These are phyloP conservation scores for Ceratobasidium sp. DNA, from an alignment of 1,284 basidiomycete species.

Conservation along the genomic window DNA sequence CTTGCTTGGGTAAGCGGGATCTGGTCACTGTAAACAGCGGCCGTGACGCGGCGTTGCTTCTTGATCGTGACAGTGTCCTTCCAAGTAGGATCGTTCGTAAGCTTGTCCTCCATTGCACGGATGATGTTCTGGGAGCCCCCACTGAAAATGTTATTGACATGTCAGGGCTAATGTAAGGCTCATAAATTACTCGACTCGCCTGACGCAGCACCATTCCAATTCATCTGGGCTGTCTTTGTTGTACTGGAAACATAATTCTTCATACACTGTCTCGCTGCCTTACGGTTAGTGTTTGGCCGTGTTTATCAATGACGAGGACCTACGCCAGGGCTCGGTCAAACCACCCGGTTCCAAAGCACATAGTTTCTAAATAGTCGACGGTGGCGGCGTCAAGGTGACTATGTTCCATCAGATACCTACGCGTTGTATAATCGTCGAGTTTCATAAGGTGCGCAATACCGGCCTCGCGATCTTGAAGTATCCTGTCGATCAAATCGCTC, in stretches of 20 bases:
- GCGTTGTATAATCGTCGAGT: neutral
- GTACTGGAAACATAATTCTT: slow-evolving; percentile 15
- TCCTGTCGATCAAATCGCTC: neutral
- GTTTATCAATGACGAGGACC: neutral
- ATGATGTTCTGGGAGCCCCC: slow-evolving; percentile 37
- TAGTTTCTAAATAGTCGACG: slow-evolving; percentile 8
- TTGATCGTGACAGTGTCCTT: neutral
- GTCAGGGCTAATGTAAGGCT: neutral
- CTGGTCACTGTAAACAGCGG: slow-evolving; percentile 44
- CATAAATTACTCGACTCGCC: too few species aligned
- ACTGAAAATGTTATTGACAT: neutral
- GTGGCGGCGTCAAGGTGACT: neutral
- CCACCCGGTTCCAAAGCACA: slow-evolving; percentile 5
- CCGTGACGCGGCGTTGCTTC: slow-evolving; percentile 31
- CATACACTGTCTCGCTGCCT: slow-evolving; percentile 3
- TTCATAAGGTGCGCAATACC: neutral
- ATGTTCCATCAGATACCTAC: neutral
- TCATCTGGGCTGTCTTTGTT: neutral
- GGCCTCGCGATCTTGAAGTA: neutral
- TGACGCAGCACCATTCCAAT: neutral
- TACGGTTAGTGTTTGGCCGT: neutral
- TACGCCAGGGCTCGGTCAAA: slow-evolving; percentile 15
- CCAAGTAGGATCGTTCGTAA: slow-evolving; percentile 37
- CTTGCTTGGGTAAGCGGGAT: slow-evolving; percentile 42
- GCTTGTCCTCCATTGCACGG: slow-evolving; percentile 45